phyloP scores from a whole-genome alignment of 495 filamentous ascomycete species.

The Penicillium subrubescens region DNA sequence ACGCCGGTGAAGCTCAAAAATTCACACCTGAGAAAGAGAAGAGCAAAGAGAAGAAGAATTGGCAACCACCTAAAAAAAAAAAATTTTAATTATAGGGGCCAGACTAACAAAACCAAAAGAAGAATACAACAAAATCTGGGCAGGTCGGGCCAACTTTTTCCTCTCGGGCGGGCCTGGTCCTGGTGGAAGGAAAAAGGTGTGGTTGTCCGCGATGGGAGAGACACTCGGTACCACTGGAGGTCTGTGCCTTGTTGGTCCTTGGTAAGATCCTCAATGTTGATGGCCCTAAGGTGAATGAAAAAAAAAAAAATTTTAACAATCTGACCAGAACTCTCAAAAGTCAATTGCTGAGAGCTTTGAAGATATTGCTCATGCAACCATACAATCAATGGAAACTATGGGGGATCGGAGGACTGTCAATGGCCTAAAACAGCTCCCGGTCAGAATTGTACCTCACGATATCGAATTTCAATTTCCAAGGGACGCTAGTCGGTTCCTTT shows the following conservation, averaged over 20 bases:
- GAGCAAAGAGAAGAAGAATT: background rate
- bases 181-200: background rate
- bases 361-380: background rate
- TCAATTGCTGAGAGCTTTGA: background rate
- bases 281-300: background rate
- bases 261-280: no score
- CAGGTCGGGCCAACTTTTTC: conserved; percentile 5
- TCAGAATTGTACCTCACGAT: background rate
- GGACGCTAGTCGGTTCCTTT: background rate
- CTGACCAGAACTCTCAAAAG: background rate
- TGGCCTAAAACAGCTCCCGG: background rate
- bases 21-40: no score
- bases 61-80: background rate
- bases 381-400: background rate
- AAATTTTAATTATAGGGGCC: background rate
- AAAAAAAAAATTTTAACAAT: background rate
- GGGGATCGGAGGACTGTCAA: background rate
- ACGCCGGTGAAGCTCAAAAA: background rate
- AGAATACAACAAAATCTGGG: background rate
- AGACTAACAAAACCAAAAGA: background rate
- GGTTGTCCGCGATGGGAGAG: background rate
- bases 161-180: conserved; percentile 13
- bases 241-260: background rate
- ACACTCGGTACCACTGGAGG: conserved; percentile 10
- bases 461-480: background rate